Base-by-base conservation (phyloP, 495 filamentous ascomycete genomes). In the Talaromyces stipitatus region DNA sequence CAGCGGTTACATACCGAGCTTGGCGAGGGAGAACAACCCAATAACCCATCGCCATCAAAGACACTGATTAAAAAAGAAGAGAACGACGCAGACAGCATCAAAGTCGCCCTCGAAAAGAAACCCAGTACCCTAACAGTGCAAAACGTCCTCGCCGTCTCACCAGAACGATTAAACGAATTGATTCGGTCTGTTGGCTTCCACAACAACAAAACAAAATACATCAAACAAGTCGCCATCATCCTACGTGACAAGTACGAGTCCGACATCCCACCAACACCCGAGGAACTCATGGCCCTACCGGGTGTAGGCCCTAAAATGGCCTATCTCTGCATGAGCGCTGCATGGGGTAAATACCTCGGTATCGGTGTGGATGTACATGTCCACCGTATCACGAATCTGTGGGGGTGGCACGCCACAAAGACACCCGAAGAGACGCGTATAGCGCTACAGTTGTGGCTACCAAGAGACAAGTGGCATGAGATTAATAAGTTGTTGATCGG, bases 241-340 rank as follows among this genome's bases (percentile, higher is more conserved):
- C 76, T 96, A 2, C 76, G 81, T 8, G 87, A 95, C 56, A 56
- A 83, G 24, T 86, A 81, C 64, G 66, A 67, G 46, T 82, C 82
- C 28, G 94, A 97, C 68, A 96, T 98, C 59, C 95, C 94, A 0
- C 75, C 85, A 52, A 89, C 90, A 0, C 80, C 92, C 18, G 83
- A 85, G 50, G 91, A 85, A 0, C 76, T 98, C 16, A 85, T 85
- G 65, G 78, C 83, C 5, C 81, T 98, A 0, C 94, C 94, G 0
- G 94, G 94, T 2, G 92, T 98, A 0, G 94, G 94, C 0, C 94
- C 94, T 4, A 98, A 98, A 72, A 98, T 98, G 92, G 94, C 89
- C 18, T 91, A 95, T 65, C 80, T 98, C 3, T 96, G 90, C 69
- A 82, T 97, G 80, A 86, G 77, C 33, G 76, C 83, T 1, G 84